Evolutionary conservation across 306 rosid genomes (phyloP).

Genomic region (Cicer bijugum): DNA sequence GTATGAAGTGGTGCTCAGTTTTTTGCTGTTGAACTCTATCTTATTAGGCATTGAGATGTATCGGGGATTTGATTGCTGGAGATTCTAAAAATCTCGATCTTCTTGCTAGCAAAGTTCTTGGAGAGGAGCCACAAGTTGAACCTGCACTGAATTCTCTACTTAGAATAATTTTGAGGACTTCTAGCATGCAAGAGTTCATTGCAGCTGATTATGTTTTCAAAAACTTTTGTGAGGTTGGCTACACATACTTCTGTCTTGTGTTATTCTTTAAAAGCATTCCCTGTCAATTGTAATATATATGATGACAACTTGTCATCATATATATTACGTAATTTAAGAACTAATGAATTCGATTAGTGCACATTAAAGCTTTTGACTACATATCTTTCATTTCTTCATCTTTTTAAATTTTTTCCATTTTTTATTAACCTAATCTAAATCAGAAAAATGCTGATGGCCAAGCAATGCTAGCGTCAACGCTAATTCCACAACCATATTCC

Average conservation of each 20-base stretch:
- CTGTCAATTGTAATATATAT: neutral
- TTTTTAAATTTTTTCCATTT: neutral
- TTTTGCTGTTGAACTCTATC: slow-evolving; percentile 27
- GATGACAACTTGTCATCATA: neutral
- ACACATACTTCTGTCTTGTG: slow-evolving; percentile 21
- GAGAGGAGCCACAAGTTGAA: slow-evolving; percentile 80
- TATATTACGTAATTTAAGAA: slow-evolving; percentile 15
- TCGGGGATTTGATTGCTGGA: slow-evolving; percentile 80
- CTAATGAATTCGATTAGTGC: slow-evolving; percentile 17
- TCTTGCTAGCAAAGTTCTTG: slow-evolving; percentile 81
- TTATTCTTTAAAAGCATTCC: slow-evolving; percentile 25
- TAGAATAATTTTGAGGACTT: slow-evolving; percentile 81
- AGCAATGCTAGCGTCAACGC: slow-evolving; percentile 85
- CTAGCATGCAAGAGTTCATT: slow-evolving; percentile 81
- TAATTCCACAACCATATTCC: slow-evolving; percentile 86
- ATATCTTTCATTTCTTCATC: slow-evolving; percentile 28
- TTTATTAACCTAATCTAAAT: slow-evolving; percentile 44
- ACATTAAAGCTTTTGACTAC: slow-evolving; percentile 28
- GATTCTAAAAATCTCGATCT: slow-evolving; percentile 77
- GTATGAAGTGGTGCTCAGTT: slow-evolving; percentile 30
- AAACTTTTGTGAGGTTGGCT: slow-evolving; percentile 87
- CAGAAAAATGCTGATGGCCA: slow-evolving; percentile 89
- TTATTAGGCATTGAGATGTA: slow-evolving; percentile 76
- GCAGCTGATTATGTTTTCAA: slow-evolving; percentile 89
- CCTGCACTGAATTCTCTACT: slow-evolving; percentile 87